Evolutionary conservation across 345 rosid genomes (phyloP).

Genomic region (Hibiscus mutabilis): DNA sequence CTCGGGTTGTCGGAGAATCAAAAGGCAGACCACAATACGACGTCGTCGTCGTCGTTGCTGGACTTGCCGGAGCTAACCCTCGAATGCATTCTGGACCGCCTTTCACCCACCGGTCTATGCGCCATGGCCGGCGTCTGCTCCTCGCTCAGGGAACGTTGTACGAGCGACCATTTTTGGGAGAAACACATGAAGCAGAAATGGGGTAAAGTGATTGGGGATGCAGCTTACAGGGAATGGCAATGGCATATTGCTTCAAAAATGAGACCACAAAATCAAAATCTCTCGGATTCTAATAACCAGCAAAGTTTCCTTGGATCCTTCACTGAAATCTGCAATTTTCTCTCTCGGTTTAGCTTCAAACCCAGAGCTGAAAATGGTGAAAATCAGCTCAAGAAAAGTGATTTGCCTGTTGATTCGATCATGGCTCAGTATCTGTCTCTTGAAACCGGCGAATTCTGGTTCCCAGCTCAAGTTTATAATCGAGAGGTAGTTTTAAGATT

Average conservation of each 20-base stretch:
- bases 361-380: neutral
- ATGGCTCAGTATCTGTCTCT: slow-evolving; percentile 72
- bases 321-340: slow-evolving; percentile 29
- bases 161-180: slow-evolving; percentile 65
- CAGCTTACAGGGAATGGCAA: slow-evolving; percentile 62
- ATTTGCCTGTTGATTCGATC: slow-evolving; percentile 39
- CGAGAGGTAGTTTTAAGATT: slow-evolving; percentile 66
- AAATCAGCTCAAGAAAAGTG: slow-evolving; percentile 10
- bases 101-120: slow-evolving; percentile 59
- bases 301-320: slow-evolving; percentile 27
- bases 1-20: slow-evolving; percentile 13
- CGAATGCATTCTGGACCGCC: slow-evolving; percentile 66
- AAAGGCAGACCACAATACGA: slow-evolving; percentile 16
- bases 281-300: slow-evolving; percentile 18
- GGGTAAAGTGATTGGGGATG: slow-evolving; percentile 59
- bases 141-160: slow-evolving; percentile 51
- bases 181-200: slow-evolving; percentile 73
- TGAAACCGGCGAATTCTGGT: slow-evolving; percentile 72
- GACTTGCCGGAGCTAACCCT: slow-evolving; percentile 79
- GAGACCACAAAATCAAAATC: slow-evolving; percentile 11
- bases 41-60: slow-evolving; percentile 40
- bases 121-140: slow-evolving; percentile 64
- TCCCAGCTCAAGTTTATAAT: slow-evolving; percentile 89
- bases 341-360: slow-evolving; percentile 34
- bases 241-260: slow-evolving; percentile 34